Base-by-base conservation (phyloP, 2,329 filamentous ascomycete species). In the Aspergillus fructus region DNA sequence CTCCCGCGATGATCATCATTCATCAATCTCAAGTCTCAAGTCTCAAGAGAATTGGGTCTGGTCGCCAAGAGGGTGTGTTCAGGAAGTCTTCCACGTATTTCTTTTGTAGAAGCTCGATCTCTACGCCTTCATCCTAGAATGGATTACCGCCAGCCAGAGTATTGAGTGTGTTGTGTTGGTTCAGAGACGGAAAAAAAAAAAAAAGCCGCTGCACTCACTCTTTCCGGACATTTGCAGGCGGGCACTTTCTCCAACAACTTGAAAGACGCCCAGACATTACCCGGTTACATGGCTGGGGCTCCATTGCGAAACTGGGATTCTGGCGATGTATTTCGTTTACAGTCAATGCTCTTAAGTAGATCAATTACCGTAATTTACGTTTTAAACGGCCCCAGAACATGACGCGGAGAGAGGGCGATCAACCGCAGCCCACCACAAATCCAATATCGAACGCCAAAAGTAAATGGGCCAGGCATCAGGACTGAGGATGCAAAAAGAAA, bases 311-410 rank as follows among this genome's bases (percentile, higher is more conserved):
- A 19, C 45, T 30, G 46, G 39, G 52, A 50, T 17, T 37, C 40
- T 50, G 55, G 50, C 21, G 46, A 54, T 54, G 55, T 57, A 57
- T 49, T 57, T 43, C 24, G 13, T 17, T 17, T 43, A 46, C 40
- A 15, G 13, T 23, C 24, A 5, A 27, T 46, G 43, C 23, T 17
- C 11, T n/a, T 23, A 11, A 21, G 30, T 27, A 43, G 46, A 33
- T 42, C 19, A 27, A 4, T 8, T 54, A 58, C 39, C 19, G 55
- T 58, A 54, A 33, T 33, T 53, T 46, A 58, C 55, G 39, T 41
- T 13, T 39, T 33, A 55, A 48, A 49, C 17, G 33, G 37, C 48
- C 43, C 48, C 5, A 11, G 3, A 23, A 5, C 46, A 33, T 46
- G 47, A 23, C 53, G 48, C 24, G 47, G 40, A 40, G 39, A 33